Base-by-base conservation (phyloP, 2,329 filamentous ascomycete genomes). In the Botryotinia convoluta region DNA sequence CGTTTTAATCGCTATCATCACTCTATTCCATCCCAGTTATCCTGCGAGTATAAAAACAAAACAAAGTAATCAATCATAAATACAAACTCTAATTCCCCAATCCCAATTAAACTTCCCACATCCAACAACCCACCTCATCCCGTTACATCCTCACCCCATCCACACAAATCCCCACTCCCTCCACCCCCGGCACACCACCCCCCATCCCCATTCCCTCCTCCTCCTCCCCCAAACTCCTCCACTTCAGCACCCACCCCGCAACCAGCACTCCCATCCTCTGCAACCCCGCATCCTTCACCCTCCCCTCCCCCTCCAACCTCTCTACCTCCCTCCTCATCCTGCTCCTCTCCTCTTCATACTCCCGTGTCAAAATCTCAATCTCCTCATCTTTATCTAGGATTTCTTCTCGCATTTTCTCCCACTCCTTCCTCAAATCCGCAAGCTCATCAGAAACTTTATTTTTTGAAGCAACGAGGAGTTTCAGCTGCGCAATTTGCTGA, bases 361-460 rank as follows among this genome's bases (percentile, higher is more conserved):
- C 51, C n/a, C 1, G 1, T 1, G 1, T 18, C 51, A 54, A 14
- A 54, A 54, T 29, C 14, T 1, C 6, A 29, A 54, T 54, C n/a
- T 54, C 51, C n/a, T 54, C 51, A 14, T 54, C 14, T 4, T 3
- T n/a, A n/a, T 51, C 48, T 0, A n/a, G 4, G 2, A n/a, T 51
- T 4, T 26, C 48, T 14, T 44, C 42, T 44, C 14, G 12, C 48
- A 51, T n/a, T 16, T n/a, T 8, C 48, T 16, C 12, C 1, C 2
- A 6, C 16, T 14, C 26, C 14, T n/a, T n/a, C 2, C 14, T n/a
- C 1, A 54, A 5, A 4, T 6, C 2, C 14, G n/a, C 9, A 8
- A 44, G 1, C 1, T 29, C 12, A 0, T 9, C 3, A 6, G 29
- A 20, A 7, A 18, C 1, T 4, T 1, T 1, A 16, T 18, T 20